phyloP scores from a whole-genome alignment of 2,329 filamentous ascomycete genomes.

The Colletotrichum sp. region DNA sequence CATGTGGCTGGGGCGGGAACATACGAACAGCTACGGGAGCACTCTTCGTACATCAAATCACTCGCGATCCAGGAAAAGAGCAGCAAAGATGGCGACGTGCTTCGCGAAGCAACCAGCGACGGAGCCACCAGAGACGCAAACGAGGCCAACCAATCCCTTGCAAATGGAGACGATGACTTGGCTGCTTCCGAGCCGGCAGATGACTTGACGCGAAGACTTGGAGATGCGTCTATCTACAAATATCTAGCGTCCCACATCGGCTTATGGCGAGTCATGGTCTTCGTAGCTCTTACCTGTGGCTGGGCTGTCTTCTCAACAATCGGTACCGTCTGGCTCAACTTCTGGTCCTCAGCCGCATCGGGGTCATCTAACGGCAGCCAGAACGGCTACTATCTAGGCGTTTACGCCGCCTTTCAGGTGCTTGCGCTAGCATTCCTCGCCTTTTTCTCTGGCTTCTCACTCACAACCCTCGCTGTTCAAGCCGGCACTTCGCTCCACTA shows the following conservation, averaged over 20 bases:
- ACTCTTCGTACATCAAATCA: background rate
- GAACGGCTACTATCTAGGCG: slow-evolving; percentile 25
- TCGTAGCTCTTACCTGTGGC: background rate
- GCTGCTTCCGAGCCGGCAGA: background rate
- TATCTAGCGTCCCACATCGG: background rate
- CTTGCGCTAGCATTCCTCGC: slow-evolving; percentile 24
- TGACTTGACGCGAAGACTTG: background rate
- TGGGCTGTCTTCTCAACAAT: background rate
- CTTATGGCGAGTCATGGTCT: background rate
- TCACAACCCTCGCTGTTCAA: background rate
- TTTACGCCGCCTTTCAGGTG: slow-evolving; percentile 25
- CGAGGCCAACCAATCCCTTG: background rate
- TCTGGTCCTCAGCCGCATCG: background rate
- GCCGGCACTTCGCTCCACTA: background rate
- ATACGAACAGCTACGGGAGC: background rate
- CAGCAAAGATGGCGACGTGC: background rate
- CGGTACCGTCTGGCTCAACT: background rate
- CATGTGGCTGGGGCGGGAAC: background rate
- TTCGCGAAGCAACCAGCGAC: background rate
- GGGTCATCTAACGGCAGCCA: background rate
- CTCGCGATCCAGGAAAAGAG: background rate
- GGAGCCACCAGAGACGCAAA: accelerated
- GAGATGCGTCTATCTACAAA: background rate
- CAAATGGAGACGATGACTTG: background rate
- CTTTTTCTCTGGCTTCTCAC: background rate